Percentiles rank a stretch among this genome's conserved stretches.
Evolutionary conservation across 768 basidiomycete species (phyloP).

Genomic region (Leucocoprinus sp.): DNA sequence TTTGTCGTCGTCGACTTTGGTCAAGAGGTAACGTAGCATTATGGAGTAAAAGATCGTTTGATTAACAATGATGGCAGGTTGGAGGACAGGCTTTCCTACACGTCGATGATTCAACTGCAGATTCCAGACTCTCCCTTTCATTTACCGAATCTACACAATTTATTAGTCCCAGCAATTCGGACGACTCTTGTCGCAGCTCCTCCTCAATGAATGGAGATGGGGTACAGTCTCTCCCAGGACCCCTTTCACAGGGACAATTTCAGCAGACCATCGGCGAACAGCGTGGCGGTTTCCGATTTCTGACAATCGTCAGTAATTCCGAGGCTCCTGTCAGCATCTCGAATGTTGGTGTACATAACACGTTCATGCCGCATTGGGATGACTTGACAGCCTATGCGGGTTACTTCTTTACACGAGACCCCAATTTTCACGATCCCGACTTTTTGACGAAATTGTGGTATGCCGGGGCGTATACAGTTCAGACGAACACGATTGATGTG

Average conservation of each 20-base stretch:
- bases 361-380: slow-evolving; percentile 43
- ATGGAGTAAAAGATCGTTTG: not conserved
- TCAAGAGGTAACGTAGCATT: slow-evolving; percentile 22
- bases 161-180: not conserved
- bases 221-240: not conserved
- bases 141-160: not conserved
- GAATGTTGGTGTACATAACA: slow-evolving; percentile 33
- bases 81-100: not conserved
- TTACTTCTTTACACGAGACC: slow-evolving; percentile 37
- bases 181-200: not conserved
- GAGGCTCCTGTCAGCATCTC: slow-evolving; percentile 30
- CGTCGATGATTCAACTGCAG: not conserved
- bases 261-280: slow-evolving; percentile 29
- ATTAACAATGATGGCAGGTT: not conserved
- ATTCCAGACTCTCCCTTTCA: not conserved
- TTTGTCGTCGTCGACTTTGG: slow-evolving; percentile 33
- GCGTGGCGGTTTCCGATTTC: slow-evolving; percentile 40
- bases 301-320: slow-evolving; percentile 37
- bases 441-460: slow-evolving; percentile 48
- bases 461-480: slow-evolving; percentile 47
- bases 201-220: not conserved
- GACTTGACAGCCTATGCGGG: slow-evolving; percentile 37
- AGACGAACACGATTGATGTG: slow-evolving; percentile 37
- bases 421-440: slow-evolving; percentile 32
- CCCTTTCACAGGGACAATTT: slow-evolving; percentile 20